Evolutionary conservation across 2,329 filamentous ascomycete genomes (phyloP), one percentile per base, ranked within the genome.

Genomic region (Alternaria dauci): DNA sequence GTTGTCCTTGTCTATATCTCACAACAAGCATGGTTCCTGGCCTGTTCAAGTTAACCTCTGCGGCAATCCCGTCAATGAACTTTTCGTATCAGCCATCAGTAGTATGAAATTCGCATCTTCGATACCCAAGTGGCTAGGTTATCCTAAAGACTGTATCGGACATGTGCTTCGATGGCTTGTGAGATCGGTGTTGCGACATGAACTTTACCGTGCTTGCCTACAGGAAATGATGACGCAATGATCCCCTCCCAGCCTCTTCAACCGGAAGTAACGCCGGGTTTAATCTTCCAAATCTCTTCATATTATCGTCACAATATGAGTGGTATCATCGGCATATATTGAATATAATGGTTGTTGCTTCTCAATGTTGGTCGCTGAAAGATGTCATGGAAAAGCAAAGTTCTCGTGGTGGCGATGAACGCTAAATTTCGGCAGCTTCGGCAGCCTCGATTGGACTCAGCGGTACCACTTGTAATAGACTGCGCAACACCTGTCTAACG

Each of bases 341-440:
- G 2, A 30, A 47, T 11, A 6, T 5, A 47, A 20, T 16, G 5
- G 18, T 32, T 12, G 7, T 30, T 25, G 12, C 30, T 23, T 23
- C 12, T 48, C 12, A 18, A 7, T 25, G 28, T 18, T 38, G 20
- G 16, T 48, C 32, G 28, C 23, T 32, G 44, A 12, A 16, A 14
- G 28, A 14, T 47, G 30, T 48, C 16, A 20, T 36, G 30, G 9
- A 16, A 1, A 25, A 23, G 20, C 5, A 36, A 36, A 34, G 32
- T 48, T 48, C 46, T 41, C 30, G 32, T 34, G 20, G 46, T 48
- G 46, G 46, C 46, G 30, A 48, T 48, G 46, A 34, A 32, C 30
- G 46, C 46, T 34, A 48, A 48, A 48, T 23, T 34, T 48, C 46
- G 46, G 46, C 46, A 36, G 46, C 32, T 34, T 48, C 18, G 18